Percentiles rank a stretch among this genome's conserved stretches.
These are phyloP conservation scores for Podaxis sp. DNA, from an alignment of 768 basidiomycete genomes.

Conservation along the genomic window DNA sequence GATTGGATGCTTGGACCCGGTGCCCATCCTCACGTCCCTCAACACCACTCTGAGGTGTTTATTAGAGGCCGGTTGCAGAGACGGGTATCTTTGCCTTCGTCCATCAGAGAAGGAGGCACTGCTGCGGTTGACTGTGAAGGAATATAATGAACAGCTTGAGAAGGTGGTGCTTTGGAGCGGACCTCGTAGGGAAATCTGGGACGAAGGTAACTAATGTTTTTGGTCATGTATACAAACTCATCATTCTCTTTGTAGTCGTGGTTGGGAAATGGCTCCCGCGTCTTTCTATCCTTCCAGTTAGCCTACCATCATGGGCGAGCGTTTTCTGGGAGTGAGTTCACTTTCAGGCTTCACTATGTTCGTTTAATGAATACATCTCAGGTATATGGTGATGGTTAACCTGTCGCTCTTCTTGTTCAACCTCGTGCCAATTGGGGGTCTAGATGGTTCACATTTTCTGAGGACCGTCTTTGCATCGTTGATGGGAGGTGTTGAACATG, in stretches of 20 bases:
- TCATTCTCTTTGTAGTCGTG: slow-evolving; percentile 40
- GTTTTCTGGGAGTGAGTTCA: slow-evolving; percentile 57
- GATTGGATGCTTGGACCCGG: slow-evolving; percentile 57
- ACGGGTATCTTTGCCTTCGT: slow-evolving; percentile 46
- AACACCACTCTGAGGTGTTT: slow-evolving; percentile 39
- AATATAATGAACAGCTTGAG: slow-evolving; percentile 21
- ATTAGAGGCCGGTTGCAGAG: slow-evolving; percentile 33
- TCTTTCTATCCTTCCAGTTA: slow-evolving; percentile 36
- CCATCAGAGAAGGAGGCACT: slow-evolving; percentile 52
- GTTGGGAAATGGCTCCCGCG: slow-evolving; percentile 51
- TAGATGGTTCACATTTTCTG: slow-evolving; percentile 73
- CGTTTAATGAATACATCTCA: slow-evolving; percentile 23
- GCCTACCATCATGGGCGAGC: slow-evolving; percentile 36
- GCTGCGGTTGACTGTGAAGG: slow-evolving; percentile 51
- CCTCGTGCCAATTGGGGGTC: slow-evolving; percentile 65
- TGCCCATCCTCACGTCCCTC: slow-evolving; percentile 45
- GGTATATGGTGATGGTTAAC: slow-evolving; percentile 65
- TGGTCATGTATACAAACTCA: slow-evolving; percentile 5
- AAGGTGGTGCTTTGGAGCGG: slow-evolving; percentile 74
- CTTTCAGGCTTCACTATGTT: neutral
- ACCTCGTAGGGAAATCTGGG: slow-evolving; percentile 59
- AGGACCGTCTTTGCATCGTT: slow-evolving; percentile 22
- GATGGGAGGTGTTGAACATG: slow-evolving; percentile 1
- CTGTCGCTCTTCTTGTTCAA: slow-evolving; percentile 84
- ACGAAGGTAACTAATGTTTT: slow-evolving; percentile 51